Base-by-base conservation (phyloP, 345 rosid genomes). In the Aurinia saxatilis region DNA sequence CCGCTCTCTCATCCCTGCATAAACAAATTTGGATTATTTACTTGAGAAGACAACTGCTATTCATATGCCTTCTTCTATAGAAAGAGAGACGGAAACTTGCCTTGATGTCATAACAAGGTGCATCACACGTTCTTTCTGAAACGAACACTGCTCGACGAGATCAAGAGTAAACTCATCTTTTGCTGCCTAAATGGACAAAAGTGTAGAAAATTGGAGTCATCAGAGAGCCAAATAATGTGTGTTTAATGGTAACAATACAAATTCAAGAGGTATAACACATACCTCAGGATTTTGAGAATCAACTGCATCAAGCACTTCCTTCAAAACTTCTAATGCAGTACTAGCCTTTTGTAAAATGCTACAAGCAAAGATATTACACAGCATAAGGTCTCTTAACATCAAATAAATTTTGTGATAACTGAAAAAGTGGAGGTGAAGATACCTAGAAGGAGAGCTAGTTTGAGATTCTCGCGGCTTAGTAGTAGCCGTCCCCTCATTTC, bases 61-160 rank as follows among this genome's bases (percentile, higher is more conserved):
- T n/a, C 27, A 29, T 30, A 42, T 49, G 37, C 13, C 17, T 12
- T 30, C 25, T 12, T 37, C 37, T 38, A 31, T 38, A 30, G 27
- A 30, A 66, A 49, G 48, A 39, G 66, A 63, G 65, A 49, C 12
- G 4, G 50, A 68, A 10, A 36, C 80, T 77, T 78, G 83, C 99
- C 82, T 79, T 31, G 96, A 93, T 79, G 87, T 82, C 82, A 84
- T 74, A 67, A 85, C 88, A 30, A 93, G 91, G 79, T 93, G 96
- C 97, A 93, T 82, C 44, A 90, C 83, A 3, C 82, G 81, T 69
- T 93, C 95, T 82, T 93, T 93, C 80, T 90, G 99, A 83, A 90
- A 93, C 12, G 97, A 84, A 77, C 97, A 93, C 53, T 93, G 99
- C 77, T 93, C 99, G 46, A 93, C 97, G 49, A 93, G 99, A 81